Evolutionary conservation across 129 eudicot genomes (phyloP), one percentile per base, ranked within the genome.

Genomic region (Pulicaria dysenterica): DNA sequence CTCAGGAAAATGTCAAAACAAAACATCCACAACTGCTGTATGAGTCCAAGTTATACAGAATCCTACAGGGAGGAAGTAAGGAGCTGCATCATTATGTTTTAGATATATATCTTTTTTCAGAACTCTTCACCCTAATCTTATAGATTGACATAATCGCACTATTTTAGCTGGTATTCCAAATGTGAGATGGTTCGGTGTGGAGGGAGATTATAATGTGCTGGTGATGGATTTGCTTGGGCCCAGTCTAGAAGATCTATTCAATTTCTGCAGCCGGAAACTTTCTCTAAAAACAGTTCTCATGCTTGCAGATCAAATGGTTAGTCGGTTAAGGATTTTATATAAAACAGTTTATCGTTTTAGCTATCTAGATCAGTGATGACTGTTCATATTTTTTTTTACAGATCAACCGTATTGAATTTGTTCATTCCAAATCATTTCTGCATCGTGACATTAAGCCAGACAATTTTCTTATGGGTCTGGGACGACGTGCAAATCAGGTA

Each of bases 221-320:
- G 97, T 92, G 58, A 89, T 92, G 91, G 98, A 92, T 81, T 80
- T 92, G 75, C 95, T 92, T 49, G 98, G 98, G 47, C 98, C 96
- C 55, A 92, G 98, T 83, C 95, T 92, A 44, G 96, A 92, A 71
- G 98, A 92, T 82, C 76, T 92, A 34, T 92, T 92, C 80, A 89
- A 87, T 71, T 92, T 89, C 69, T 92, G 98, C 77, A 87, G 95
- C 51, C 81, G 97, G 82, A 88, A 88, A 73, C 87, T 91, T 61
- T 88, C 97, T 47, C 80, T 91, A 14, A 91, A 91, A 85, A 80
- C 97, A 37, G 97, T 91, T 76, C 97, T 92, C 69, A 92, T 92
- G 97, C 96, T 92, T 80, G 98, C 98, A 42, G 98, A 92, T 85
- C 96, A 92, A 83, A 92, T 92, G 98, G 98, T 83, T 67, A 72